Percentiles rank a stretch among this genome's conserved stretches.
Evolutionary conservation across 345 rosid species (phyloP).

Genomic region (Populus nigra): DNA sequence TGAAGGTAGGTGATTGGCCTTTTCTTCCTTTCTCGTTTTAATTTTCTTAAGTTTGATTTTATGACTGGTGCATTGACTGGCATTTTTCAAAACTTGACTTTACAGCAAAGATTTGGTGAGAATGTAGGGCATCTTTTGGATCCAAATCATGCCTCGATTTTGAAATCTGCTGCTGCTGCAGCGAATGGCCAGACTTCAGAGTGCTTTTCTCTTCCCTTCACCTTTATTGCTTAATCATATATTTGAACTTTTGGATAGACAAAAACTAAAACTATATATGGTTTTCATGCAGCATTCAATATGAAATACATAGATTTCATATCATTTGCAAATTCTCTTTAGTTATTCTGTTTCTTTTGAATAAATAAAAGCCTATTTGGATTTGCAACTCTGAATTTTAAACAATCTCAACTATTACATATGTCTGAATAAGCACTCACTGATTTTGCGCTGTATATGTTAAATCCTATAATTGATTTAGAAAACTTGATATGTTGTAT

Average conservation of each 20-base stretch:
- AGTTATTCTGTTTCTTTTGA: neutral
- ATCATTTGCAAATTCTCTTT: too few species aligned
- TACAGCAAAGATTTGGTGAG: conserved; percentile 80
- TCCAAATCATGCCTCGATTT: conserved; percentile 75
- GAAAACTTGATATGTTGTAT: neutral
- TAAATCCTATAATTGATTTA: neutral
- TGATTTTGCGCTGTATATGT: neutral
- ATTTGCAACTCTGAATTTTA: neutral
- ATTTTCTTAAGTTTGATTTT: neutral
- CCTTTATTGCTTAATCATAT: conserved; percentile 13
- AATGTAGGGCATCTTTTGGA: conserved; percentile 87
- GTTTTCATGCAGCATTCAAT: neutral
- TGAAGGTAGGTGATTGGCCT: conserved; percentile 53
- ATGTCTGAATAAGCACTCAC: neutral
- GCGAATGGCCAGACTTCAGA: conserved; percentile 83
- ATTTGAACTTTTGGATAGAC: conserved; percentile 3
- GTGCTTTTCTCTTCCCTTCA: conserved; percentile 43
- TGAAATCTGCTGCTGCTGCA: conserved; percentile 75
- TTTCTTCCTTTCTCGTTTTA: neutral
- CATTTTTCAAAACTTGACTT: neutral
- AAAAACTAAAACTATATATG: neutral
- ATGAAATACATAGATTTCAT: neutral
- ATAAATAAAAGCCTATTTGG: neutral
- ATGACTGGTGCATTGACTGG: neutral
- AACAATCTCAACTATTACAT: neutral